Evolutionary conservation across 768 basidiomycete genomes (phyloP).

Genomic region (Thelephora aurantiotincta): DNA sequence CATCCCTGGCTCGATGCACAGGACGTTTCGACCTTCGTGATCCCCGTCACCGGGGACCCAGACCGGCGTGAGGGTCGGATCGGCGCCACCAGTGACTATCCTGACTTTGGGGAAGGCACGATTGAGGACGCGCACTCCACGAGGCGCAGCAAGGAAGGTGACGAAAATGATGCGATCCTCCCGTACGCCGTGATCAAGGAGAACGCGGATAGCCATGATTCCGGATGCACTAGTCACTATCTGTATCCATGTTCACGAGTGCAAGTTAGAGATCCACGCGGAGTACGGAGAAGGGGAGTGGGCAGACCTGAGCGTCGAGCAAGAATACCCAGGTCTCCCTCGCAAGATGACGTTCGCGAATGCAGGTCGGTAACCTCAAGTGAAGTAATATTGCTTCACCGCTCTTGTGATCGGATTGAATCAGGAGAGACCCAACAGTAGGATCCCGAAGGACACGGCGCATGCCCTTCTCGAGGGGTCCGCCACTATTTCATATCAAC

Average conservation of each 20-base stretch:
- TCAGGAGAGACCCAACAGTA: constrained; percentile 75
- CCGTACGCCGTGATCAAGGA: constrained; percentile 84
- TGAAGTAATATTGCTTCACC: constrained; percentile 86
- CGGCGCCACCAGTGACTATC: constrained; percentile 76
- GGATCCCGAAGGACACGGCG: constrained; percentile 77
- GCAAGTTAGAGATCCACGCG: neutral
- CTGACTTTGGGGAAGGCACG: constrained; percentile 76
- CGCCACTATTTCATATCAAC: constrained; percentile 40
- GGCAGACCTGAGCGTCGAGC: constrained; percentile 69
- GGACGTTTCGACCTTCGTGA: constrained; percentile 45
- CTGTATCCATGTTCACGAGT: constrained; percentile 21
- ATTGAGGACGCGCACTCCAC: constrained; percentile 65
- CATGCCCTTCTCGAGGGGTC: constrained; percentile 85
- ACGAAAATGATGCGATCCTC: constrained; percentile 82
- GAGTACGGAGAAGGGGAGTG: neutral
- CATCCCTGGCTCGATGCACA: constrained; percentile 81
- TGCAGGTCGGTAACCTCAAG: constrained; percentile 56
- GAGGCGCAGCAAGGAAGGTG: constrained; percentile 75
- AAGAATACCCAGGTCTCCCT: constrained; percentile 70
- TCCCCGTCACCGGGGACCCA: constrained; percentile 25
- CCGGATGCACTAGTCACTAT: constrained; percentile 89
- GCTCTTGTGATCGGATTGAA: constrained; percentile 73
- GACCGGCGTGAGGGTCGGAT: constrained; percentile 60
- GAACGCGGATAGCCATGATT: constrained; percentile 89
- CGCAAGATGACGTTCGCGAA: constrained; percentile 55